Percentiles rank a stretch among this genome's conserved stretches.
Conservation (phyloP, 2,329 filamentous ascomycete species). For the Curvularia lunata region DNA sequence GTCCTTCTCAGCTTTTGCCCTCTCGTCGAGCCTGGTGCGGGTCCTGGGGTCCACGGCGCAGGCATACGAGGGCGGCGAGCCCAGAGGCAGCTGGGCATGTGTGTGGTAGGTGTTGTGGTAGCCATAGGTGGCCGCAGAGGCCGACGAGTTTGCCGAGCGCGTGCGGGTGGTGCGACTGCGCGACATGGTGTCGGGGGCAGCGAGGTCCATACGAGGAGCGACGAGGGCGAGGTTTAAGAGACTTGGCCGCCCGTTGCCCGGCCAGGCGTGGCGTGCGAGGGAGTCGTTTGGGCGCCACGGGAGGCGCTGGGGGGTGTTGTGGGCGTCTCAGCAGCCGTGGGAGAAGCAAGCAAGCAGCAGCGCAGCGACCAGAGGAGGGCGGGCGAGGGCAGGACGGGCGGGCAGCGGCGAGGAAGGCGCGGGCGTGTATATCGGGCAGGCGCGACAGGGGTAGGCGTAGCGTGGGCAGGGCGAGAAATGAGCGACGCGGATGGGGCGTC, state of each 20-base stretch:
- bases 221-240: neutral
- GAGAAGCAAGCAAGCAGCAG: conserved; percentile 3
- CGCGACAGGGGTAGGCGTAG: conserved; percentile 13
- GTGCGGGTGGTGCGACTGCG: conserved; percentile 18
- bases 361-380: neutral
- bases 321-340: conserved; percentile 9
- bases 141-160: conserved; percentile 27
- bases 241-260: conserved; percentile 6
- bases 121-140: conserved; percentile 39
- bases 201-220: neutral
- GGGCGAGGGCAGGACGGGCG: neutral
- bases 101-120: conserved; percentile 54
- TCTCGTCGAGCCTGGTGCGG: conserved; percentile 29
- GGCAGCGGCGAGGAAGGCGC: conserved; percentile 1
- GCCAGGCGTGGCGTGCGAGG: conserved; percentile 22
- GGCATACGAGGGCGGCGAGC: conserved; percentile 43
- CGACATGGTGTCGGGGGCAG: conserved; percentile 11
- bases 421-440: conserved; percentile 6
- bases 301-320: too few species aligned
- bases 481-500: conserved; percentile 14
- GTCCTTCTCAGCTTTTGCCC: conserved; percentile 28
- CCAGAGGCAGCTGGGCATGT: conserved; percentile 38
- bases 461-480: conserved; percentile 7
- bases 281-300: conserved; percentile 4
- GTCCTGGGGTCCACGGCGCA: conserved; percentile 32